Conservation (phyloP, 2,329 filamentous ascomycete genomes). For the Thelonectria olida region DNA sequence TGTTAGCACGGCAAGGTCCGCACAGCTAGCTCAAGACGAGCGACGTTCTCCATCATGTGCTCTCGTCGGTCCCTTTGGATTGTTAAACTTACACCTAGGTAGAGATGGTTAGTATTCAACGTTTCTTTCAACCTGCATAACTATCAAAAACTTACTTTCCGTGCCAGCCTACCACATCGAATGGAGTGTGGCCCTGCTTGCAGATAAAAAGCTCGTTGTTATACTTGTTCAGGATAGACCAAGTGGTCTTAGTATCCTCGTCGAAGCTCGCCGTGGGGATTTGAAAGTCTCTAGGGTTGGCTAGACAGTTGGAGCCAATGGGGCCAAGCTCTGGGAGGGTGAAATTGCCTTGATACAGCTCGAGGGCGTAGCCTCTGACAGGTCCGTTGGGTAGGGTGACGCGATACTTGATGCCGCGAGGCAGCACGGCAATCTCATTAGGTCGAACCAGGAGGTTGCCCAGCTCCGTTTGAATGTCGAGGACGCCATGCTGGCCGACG, state of each 20-base stretch:
- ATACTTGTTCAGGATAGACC: conserved; percentile 70
- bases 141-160: conserved; percentile 70
- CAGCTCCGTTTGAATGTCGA: conserved; percentile 82
- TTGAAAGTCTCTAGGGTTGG: conserved; percentile 80
- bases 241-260: conserved; percentile 61
- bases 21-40: not conserved
- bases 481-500: conserved; percentile 75
- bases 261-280: conserved; percentile 74
- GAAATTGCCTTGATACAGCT: conserved; percentile 78
- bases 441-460: conserved; percentile 78
- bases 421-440: conserved; percentile 80
- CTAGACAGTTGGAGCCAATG: conserved; percentile 77
- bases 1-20: conserved; percentile 1
- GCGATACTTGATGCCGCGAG: conserved; percentile 76
- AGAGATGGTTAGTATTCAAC: conserved; percentile 4
- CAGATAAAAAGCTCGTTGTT: conserved; percentile 68
- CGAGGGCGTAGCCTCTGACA: conserved; percentile 77
- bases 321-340: conserved; percentile 75
- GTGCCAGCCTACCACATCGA: conserved; percentile 84
- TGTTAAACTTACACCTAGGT: conserved; percentile 31
- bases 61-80: no score
- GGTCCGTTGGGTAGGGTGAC: conserved; percentile 69
- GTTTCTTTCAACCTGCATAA: not conserved
- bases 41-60: not conserved
- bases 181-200: conserved; percentile 74